phyloP scores from a whole-genome alignment of 352 stramenopile species.

The Phytophthora podocarpi region DNA sequence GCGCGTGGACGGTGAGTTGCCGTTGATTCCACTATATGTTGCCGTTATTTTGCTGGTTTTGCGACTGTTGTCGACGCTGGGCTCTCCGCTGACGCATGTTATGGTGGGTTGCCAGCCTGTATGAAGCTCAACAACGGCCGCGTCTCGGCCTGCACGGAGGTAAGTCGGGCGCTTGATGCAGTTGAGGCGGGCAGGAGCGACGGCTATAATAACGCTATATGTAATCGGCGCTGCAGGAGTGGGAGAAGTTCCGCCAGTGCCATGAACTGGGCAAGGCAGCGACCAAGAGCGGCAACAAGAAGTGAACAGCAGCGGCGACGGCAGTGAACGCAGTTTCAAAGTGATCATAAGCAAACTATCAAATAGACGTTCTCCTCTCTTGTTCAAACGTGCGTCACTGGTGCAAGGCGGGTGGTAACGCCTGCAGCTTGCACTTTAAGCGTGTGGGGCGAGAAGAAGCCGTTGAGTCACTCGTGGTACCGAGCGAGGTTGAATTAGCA shows the following conservation, averaged over 20 bases:
- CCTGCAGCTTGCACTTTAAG: not conserved
- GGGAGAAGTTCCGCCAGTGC: conserved; percentile 78
- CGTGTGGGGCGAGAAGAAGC: conserved; percentile 2
- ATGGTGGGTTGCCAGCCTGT: conserved; percentile 49
- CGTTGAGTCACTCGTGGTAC: no score
- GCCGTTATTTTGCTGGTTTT: conserved; percentile 6
- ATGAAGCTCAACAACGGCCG: conserved; percentile 82
- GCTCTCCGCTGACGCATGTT: conserved; percentile 16
- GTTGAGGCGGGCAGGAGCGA: not conserved
- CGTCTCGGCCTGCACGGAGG: conserved; percentile 75
- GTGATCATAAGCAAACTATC: no score
- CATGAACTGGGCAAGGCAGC: conserved; percentile 57
- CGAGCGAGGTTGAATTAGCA: no score
- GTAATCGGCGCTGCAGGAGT: conserved; percentile 42
- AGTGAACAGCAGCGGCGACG: conserved; percentile 3
- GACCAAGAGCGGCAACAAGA: conserved; percentile 23
- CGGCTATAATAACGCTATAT: conserved; percentile 10
- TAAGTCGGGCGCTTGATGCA: conserved; percentile 6
- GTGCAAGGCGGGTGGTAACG: not conserved
- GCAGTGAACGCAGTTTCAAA: no score
- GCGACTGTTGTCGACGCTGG: not conserved
- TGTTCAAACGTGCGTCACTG: not conserved
- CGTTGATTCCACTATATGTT: conserved; percentile 1
- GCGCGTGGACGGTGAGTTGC: conserved; percentile 57
- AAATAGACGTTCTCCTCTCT: not conserved